These are phyloP conservation scores for Penicillium sp. DNA, from an alignment of 2,329 filamentous ascomycete genomes.

Conservation along the genomic window DNA sequence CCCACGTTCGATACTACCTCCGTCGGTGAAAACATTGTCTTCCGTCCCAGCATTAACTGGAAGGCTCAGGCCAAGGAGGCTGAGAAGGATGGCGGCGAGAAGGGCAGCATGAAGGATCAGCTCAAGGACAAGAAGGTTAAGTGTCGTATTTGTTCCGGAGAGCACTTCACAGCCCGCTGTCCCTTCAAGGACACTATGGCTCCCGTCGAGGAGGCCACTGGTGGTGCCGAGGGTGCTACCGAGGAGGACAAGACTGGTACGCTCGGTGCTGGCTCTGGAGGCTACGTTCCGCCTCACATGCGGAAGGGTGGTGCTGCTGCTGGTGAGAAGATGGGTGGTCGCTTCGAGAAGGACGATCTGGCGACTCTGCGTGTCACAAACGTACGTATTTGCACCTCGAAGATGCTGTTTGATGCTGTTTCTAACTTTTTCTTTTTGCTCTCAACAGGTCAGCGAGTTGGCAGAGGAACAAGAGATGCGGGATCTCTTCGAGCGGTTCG, in stretches of 20 bases:
- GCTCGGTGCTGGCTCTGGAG: constrained; percentile 64
- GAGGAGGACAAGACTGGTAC: constrained; percentile 50
- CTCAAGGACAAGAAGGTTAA: constrained; percentile 99
- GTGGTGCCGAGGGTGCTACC: constrained; percentile 43
- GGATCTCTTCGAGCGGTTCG: constrained; percentile 97
- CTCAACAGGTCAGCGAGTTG: constrained; percentile 78
- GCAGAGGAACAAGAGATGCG: constrained; percentile 93
- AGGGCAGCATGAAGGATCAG: constrained; percentile 61
- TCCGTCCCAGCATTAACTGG: constrained; percentile 91
- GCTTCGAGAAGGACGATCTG: constrained; percentile 94
- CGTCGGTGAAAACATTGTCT: constrained; percentile 96
- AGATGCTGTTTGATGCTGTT: constrained; percentile 2
- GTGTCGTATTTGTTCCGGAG: constrained; percentile 96
- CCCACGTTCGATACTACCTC: constrained; percentile 86
- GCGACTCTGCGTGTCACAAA: constrained; percentile 97
- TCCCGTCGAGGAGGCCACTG: constrained; percentile 49
- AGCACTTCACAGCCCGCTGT: constrained; percentile 98
- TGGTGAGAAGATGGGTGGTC: constrained; percentile 84
- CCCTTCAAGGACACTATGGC: constrained; percentile 99
- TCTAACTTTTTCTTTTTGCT: constrained; percentile 13
- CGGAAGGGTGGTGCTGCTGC: constrained; percentile 58
- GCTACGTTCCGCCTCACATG: constrained; percentile 91
- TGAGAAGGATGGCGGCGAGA: constrained; percentile 49
- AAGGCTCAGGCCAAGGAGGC: constrained; percentile 77
- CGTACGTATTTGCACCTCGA: constrained; percentile 54